Conservation (phyloP, 805 yeast species). For the Saturnispora besseyi region DNA sequence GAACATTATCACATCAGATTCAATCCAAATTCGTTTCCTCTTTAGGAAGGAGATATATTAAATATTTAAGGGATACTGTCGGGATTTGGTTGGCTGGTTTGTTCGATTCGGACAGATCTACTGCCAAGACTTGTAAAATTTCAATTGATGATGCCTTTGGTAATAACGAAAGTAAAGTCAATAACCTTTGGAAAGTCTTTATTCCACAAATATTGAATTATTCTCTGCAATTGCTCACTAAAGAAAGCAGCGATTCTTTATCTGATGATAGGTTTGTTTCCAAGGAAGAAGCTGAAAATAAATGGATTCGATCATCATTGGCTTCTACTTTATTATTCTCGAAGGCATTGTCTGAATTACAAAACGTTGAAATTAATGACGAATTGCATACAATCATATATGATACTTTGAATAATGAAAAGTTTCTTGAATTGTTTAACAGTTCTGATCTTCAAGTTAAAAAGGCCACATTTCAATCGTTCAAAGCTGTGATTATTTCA, state of each 20-base stretch:
- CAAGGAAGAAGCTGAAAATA: constrained; percentile 55
- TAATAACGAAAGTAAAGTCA: constrained; percentile 43
- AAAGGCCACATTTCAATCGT: constrained; percentile 32
- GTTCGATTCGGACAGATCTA: constrained; percentile 61
- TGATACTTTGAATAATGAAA: constrained; percentile 34
- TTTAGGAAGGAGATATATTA: constrained; percentile 50
- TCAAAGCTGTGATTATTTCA: constrained; percentile 24
- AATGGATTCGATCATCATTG: constrained; percentile 49
- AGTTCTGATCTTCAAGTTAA: constrained; percentile 34
- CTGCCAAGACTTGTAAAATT: constrained; percentile 39
- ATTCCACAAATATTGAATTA: constrained; percentile 46
- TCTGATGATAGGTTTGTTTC: constrained; percentile 68
- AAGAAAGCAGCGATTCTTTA: constrained; percentile 53
- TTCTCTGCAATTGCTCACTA: constrained; percentile 40
- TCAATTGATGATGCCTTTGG: constrained; percentile 48
- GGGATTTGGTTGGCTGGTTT: constrained; percentile 68
- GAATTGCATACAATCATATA: constrained; percentile 17
- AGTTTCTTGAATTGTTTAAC: constrained; percentile 35
- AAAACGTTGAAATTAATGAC: constrained; percentile 13
- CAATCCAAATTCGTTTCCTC: constrained; percentile 45
- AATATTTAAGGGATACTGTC: constrained; percentile 59
- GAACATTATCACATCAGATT: constrained; percentile 53
- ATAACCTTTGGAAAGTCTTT: constrained; percentile 54
- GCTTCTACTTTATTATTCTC: constrained; percentile 43
- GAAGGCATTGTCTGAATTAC: constrained; percentile 11